Base-by-base conservation (phyloP, 2,329 filamentous ascomycete genomes). In the Epichloe elymi region DNA sequence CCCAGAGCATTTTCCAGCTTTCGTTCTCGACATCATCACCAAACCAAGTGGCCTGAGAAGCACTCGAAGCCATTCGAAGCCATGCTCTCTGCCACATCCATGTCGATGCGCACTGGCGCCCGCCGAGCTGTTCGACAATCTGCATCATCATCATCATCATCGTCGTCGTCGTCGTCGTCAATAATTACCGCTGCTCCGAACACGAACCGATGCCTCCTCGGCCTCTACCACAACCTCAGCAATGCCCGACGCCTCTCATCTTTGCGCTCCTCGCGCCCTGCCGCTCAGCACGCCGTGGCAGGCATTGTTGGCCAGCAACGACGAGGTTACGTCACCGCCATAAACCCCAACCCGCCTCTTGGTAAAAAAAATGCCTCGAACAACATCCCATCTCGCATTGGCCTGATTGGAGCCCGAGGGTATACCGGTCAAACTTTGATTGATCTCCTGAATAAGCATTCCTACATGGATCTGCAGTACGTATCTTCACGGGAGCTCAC, bases 401-500 rank as follows among this genome's bases (percentile, higher is more conserved):
- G 86, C 44, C 76, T 96, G 50, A 95, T 96, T 57, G 90, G 90
- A 55, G 90, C 88, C 52, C 86, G 90, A 62, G 91, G 91, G 38
- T 97, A 52, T 7, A 54, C 50, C 6, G 53, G 53, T 17, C 50
- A 52, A 37, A 88, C 88, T 50, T 75, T 98, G 46, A 88, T 97
- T 60, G 83, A 82, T 54, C 79, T 98, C 19, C 75, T 98, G 47
- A 93, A 95, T 69, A 71, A 80, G 36, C 93, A 97, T 70, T 89
- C 89, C 14, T 79, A 87, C 68, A 85, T 97, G 76, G 90, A 96
- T 58, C 81, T 97, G 49, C 79, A 82, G 46, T 85, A 96, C 64
- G 91, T 97, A 43, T 96, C 89, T 3, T 97, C 91, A 14, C 88
- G 93, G 62, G 91, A 97, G 69, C 79, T 97, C 47, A 84, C 79